Evolutionary conservation across 2,329 filamentous ascomycete species (phyloP).

Genomic region (Bipolaris sorokiniana): DNA sequence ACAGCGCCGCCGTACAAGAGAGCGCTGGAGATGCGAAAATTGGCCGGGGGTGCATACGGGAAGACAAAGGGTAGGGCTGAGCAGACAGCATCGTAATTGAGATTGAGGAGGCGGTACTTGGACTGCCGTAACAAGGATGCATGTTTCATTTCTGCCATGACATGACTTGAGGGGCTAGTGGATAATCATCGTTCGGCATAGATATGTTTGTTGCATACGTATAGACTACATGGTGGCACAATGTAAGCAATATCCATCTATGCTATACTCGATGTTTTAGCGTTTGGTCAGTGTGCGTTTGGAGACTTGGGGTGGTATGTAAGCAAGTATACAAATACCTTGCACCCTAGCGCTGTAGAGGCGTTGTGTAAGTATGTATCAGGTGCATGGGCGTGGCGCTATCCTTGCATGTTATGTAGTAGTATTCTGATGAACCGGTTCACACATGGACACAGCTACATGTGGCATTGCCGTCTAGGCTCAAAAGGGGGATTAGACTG

Average conservation of each 20-base stretch:
- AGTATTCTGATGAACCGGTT: neutral
- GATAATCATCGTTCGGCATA: neutral
- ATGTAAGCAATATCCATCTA: no score
- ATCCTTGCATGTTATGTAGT: neutral
- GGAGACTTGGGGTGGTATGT: no score
- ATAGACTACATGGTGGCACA: neutral
- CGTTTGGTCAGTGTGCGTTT: no score
- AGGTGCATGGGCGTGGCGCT: neutral
- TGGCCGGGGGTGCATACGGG: slow-evolving; percentile 76
- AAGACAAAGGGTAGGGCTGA: slow-evolving; percentile 62
- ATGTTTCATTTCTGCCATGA: neutral
- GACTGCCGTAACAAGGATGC: neutral
- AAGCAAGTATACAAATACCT: no score
- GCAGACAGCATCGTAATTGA: neutral
- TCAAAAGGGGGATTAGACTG: neutral
- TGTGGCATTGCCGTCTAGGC: neutral
- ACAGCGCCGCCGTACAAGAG: slow-evolving; percentile 95
- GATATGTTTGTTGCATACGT: neutral
- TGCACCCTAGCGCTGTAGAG: no score
- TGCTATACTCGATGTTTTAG: no score
- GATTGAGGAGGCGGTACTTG: neutral
- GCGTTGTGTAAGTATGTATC: neutral
- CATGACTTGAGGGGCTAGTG: neutral
- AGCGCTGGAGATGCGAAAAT: slow-evolving; percentile 81
- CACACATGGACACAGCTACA: neutral